These are phyloP conservation scores for Lactarius sanguifluus DNA, from an alignment of 768 basidiomycete species.

Conservation along the genomic window DNA sequence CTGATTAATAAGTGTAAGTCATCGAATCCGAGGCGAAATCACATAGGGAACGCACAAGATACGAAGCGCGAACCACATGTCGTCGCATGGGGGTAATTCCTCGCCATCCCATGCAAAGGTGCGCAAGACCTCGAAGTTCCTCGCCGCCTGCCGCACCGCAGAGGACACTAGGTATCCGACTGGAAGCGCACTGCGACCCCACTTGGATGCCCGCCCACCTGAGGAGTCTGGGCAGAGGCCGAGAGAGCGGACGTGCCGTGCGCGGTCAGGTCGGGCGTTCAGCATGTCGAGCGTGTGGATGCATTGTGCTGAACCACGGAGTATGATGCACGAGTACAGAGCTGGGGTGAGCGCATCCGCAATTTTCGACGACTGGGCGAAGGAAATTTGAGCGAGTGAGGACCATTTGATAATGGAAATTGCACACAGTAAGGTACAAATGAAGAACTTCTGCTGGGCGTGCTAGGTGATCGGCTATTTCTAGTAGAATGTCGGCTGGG, in stretches of 20 bases:
- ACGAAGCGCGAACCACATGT: conserved; percentile 77
- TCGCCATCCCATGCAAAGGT: conserved; percentile 74
- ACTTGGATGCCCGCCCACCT: conserved; percentile 21
- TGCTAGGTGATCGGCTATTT: conserved; percentile 57
- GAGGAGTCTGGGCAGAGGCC: conserved; percentile 43
- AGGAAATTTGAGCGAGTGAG: background rate
- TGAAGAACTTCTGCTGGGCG: conserved; percentile 55
- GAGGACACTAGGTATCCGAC: conserved; percentile 44
- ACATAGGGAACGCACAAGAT: conserved; percentile 48
- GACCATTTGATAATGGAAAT: background rate
- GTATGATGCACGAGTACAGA: conserved; percentile 58
- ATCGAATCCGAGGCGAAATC: background rate
- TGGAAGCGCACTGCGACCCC: conserved; percentile 36
- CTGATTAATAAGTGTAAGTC: conserved; percentile 37
- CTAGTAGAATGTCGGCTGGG: conserved; percentile 66
- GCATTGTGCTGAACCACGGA: conserved; percentile 60
- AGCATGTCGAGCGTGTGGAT: conserved; percentile 67
- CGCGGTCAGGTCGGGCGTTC: conserved; percentile 48
- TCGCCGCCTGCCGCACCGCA: conserved; percentile 51
- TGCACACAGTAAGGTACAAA: conserved; percentile 59
- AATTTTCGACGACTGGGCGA: conserved; percentile 51
- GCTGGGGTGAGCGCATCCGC: conserved; percentile 53
- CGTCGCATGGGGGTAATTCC: conserved; percentile 57
- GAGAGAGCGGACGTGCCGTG: conserved; percentile 67
- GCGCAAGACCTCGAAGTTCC: conserved; percentile 58